Evolutionary conservation across 2,329 filamentous ascomycete species (phyloP).

Genomic region (Talaromyces albobiverticillius): DNA sequence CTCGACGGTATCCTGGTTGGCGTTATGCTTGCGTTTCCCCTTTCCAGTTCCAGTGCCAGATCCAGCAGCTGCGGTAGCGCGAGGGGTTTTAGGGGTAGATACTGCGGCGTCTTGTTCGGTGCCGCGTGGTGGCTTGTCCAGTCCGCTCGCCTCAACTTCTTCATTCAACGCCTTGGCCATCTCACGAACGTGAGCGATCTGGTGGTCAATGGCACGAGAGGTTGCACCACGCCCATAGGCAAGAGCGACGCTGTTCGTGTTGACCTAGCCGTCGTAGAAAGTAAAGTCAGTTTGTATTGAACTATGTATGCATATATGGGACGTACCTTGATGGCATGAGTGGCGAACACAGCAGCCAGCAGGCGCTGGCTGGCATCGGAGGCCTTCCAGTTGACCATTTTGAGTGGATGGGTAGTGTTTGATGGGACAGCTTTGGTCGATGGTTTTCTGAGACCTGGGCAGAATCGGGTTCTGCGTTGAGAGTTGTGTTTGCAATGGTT

Average conservation of each 20-base stretch:
- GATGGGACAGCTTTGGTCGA: too few species aligned
- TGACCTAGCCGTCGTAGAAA: conserved; percentile 32
- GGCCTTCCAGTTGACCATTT: conserved; percentile 31
- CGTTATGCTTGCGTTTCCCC: not conserved
- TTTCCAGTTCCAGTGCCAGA: not conserved
- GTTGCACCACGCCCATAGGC: conserved; percentile 47
- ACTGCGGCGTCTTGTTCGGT: not conserved
- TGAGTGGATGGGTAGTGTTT: not conserved
- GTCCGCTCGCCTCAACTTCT: conserved; percentile 18
- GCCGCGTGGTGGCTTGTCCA: not conserved
- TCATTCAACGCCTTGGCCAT: conserved; percentile 34
- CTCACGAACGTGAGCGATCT: conserved; percentile 46
- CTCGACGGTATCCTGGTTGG: not conserved
- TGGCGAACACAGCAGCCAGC: conserved; percentile 25
- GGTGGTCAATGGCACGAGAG: conserved; percentile 48
- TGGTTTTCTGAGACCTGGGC: not conserved
- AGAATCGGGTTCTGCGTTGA: not conserved
- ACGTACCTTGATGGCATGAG: conserved; percentile 26
- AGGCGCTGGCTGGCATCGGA: conserved; percentile 24
- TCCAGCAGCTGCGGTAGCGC: not conserved
- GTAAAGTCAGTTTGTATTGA: not conserved
- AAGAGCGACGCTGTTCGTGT: conserved; percentile 43
- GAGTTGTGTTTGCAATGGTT: not conserved
- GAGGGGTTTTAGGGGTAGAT: not conserved
- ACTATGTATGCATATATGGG: not conserved